A percentile compares a stretch with the other conserved stretches of the same genome.
These are phyloP conservation scores for Phycomyces blakesleeanus DNA, from an alignment of 192 early-diverging fungal species.

Conservation along the genomic window DNA sequence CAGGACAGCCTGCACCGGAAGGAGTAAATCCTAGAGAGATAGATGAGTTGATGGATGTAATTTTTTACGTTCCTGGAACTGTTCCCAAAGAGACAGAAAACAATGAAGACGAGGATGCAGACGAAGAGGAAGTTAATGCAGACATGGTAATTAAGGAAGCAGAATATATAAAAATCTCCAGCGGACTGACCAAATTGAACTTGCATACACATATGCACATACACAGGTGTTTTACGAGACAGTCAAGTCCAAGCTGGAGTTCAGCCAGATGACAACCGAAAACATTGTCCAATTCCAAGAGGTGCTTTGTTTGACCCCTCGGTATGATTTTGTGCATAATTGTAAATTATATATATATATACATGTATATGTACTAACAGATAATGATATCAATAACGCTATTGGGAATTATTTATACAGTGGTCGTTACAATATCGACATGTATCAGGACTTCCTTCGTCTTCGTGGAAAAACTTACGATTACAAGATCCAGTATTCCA, in stretches of 20 bases:
- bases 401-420: constrained; percentile 40
- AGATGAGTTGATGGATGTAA: constrained; percentile 86
- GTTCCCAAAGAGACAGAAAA: constrained; percentile 47
- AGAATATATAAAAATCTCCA: too few relatives aligned
- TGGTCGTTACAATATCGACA: constrained; percentile 94
- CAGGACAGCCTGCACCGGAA: constrained; percentile 47
- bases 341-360: neutral
- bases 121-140: constrained; percentile 68
- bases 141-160: constrained; percentile 17
- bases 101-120: constrained; percentile 54
- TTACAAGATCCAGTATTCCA: constrained; percentile 90
- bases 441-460: constrained; percentile 87
- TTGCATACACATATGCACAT: too few relatives aligned
- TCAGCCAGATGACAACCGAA: constrained; percentile 84
- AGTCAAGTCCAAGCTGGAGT: constrained; percentile 86
- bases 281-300: constrained; percentile 87
- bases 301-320: constrained; percentile 87
- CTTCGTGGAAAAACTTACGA: constrained; percentile 97
- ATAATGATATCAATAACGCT: too few relatives aligned
- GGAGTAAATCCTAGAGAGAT: constrained; percentile 53
- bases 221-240: constrained; percentile 73
- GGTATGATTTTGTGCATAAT: constrained; percentile 37
- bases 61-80: constrained; percentile 89
- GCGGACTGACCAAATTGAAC: too few relatives aligned
- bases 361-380: neutral